phyloP scores from a whole-genome alignment of 73 alveolate genomes.

The Paramecium sonneborni region DNA sequence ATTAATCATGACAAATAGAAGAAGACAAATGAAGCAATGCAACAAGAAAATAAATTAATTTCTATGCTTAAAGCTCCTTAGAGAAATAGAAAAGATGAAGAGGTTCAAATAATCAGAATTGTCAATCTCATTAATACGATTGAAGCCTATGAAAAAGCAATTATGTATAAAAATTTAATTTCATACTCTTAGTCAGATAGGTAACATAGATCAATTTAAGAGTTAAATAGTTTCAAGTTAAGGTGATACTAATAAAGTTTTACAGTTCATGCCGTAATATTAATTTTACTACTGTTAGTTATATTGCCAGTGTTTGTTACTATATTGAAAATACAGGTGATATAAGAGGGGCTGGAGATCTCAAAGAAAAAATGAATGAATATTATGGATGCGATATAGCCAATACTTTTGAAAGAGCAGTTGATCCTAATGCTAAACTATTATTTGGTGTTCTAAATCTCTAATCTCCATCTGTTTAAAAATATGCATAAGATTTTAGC shows the following conservation, averaged over 20 bases:
- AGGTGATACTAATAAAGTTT: background rate
- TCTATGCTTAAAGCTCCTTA: background rate
- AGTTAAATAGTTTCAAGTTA: background rate
- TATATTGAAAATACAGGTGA: background rate
- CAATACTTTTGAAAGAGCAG: background rate
- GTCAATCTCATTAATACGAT: background rate
- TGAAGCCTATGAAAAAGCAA: background rate
- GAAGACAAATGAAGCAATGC: background rate
- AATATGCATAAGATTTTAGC: background rate
- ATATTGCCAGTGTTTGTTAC: constrained; percentile 3
- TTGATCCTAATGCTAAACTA: background rate
- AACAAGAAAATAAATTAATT: background rate
- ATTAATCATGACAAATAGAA: background rate
- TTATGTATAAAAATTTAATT: background rate
- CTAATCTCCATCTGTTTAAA: background rate
- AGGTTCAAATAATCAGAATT: background rate
- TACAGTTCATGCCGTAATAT: background rate
- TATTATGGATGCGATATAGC: constrained; percentile 10
- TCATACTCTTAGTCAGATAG: background rate
- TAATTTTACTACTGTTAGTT: background rate
- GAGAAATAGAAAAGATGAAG: constrained; percentile 38
- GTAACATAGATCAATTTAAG: background rate
- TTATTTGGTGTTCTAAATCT: background rate
- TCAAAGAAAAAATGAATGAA: background rate
- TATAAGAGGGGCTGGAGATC: constrained; percentile 17